Conservation (phyloP, 1,284 basidiomycete genomes). For the Cryptococcus sp. region DNA sequence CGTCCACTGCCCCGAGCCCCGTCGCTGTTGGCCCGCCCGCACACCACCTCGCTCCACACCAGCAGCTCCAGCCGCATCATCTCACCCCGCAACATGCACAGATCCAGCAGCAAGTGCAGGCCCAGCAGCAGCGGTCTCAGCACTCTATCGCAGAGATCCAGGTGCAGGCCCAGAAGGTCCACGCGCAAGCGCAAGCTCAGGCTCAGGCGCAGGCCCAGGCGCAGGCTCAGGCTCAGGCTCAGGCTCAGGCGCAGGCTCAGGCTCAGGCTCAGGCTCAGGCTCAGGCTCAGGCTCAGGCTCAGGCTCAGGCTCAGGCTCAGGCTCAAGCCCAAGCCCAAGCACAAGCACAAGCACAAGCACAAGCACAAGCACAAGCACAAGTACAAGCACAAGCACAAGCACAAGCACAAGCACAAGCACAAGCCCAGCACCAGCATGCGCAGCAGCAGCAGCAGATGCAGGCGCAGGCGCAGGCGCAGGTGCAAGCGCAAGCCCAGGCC, state of each 20-base stretch:
- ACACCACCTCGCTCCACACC: conserved; percentile 18
- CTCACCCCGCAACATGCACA: conserved; percentile 23
- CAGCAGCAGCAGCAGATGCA: conserved; percentile 20
- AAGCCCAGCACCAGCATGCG: conserved; percentile 12
- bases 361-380: conserved; percentile 12
- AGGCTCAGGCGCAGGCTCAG: too few relatives aligned
- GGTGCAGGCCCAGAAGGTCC: conserved; percentile 12
- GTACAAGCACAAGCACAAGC: conserved; percentile 20
- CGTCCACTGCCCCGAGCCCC: conserved; percentile 9
- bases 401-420: too few relatives aligned
- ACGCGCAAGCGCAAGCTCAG: too few relatives aligned
- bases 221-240: too few relatives aligned
- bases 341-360: conserved; percentile 12
- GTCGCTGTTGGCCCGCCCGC: conserved; percentile 4
- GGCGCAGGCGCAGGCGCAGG: conserved; percentile 12
- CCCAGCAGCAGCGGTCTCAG: conserved; percentile 13
- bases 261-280: conserved; percentile 18
- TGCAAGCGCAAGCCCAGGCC: conserved; percentile 13
- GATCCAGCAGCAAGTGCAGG: conserved; percentile 17
- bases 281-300: conserved; percentile 19
- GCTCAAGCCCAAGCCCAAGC: too few relatives aligned
- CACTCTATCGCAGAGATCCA: conserved; percentile 16
- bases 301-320: conserved; percentile 18
- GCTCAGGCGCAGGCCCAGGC: too few relatives aligned
- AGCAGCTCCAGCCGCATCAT: conserved; percentile 19